A percentile compares a stretch with the other conserved stretches of the same genome.
Evolutionary conservation across 345 rosid species (phyloP).

Genomic region (Ceriops zippeliana): DNA sequence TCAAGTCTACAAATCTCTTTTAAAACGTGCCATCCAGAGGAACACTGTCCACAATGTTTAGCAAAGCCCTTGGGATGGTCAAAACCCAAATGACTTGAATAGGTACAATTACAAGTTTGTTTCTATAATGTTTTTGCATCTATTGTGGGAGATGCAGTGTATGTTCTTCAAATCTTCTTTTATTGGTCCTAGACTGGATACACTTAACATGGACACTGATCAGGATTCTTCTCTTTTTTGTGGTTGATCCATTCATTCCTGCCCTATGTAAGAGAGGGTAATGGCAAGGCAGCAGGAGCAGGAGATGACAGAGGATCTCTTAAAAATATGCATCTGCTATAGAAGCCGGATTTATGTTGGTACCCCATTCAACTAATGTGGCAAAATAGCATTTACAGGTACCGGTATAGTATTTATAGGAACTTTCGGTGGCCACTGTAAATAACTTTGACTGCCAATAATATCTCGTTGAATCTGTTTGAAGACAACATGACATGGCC

Average conservation of each 20-base stretch:
- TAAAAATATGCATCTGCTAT: not conserved
- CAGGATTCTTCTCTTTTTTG: constrained; percentile 9
- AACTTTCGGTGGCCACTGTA: not conserved
- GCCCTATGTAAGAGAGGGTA: not conserved
- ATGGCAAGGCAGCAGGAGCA: not conserved
- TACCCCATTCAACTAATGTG: not conserved
- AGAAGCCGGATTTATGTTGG: not conserved
- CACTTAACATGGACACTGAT: not conserved
- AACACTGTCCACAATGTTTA: constrained; percentile 35
- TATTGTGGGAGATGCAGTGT: not conserved
- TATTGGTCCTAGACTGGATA: too few relatives aligned
- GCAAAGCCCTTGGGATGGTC: constrained; percentile 19
- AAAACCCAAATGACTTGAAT: constrained; percentile 10
- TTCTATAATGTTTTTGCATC: not conserved
- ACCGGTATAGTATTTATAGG: not conserved
- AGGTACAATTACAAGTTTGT: constrained; percentile 13
- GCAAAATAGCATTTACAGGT: not conserved
- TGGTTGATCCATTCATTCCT: not conserved
- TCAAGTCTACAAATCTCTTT: constrained; percentile 55
- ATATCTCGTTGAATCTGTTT: not conserved
- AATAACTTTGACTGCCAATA: not conserved
- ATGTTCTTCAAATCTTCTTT: not conserved
- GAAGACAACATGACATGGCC: not conserved
- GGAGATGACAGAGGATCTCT: not conserved
- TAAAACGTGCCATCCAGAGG: constrained; percentile 54